Evolutionary conservation across 164 flowering plant species (phyloP).

Genomic region (Magnolia kwangsiensis): DNA sequence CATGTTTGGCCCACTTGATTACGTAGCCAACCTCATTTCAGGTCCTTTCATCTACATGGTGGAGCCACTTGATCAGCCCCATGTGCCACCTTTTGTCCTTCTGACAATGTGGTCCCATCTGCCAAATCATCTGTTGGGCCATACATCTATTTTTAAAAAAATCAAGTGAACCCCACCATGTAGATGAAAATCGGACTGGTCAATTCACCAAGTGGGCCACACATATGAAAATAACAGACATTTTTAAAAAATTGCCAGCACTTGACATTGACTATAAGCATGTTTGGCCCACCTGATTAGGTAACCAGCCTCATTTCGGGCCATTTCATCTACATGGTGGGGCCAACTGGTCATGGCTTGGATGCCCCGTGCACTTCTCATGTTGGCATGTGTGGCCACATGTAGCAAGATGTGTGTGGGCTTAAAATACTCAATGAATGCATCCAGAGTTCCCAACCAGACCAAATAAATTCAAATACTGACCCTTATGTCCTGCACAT

Average conservation of each 20-base stretch:
- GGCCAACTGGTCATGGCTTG: background rate
- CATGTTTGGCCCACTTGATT: no score
- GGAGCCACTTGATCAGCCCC: background rate
- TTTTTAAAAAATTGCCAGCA: no score
- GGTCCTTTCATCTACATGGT: no score
- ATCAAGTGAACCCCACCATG: background rate
- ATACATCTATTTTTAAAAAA: background rate
- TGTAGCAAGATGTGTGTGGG: background rate
- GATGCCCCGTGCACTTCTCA: background rate
- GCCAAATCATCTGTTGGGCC: background rate
- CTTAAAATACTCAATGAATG: background rate
- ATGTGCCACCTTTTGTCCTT: background rate
- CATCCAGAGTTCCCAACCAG: background rate
- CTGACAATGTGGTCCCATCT: no score
- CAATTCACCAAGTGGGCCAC: no score
- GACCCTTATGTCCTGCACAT: background rate
- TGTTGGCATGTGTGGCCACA: background rate
- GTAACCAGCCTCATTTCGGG: no score
- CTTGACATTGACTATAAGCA: no score
- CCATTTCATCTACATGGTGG: no score
- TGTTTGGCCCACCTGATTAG: no score
- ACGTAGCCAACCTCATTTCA: no score
- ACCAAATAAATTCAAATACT: background rate
- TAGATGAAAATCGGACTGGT: background rate
- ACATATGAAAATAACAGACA: no score